These are phyloP conservation scores for Uncinocarpus reesii DNA, from an alignment of 2,329 filamentous ascomycete genomes.

Conservation along the genomic window DNA sequence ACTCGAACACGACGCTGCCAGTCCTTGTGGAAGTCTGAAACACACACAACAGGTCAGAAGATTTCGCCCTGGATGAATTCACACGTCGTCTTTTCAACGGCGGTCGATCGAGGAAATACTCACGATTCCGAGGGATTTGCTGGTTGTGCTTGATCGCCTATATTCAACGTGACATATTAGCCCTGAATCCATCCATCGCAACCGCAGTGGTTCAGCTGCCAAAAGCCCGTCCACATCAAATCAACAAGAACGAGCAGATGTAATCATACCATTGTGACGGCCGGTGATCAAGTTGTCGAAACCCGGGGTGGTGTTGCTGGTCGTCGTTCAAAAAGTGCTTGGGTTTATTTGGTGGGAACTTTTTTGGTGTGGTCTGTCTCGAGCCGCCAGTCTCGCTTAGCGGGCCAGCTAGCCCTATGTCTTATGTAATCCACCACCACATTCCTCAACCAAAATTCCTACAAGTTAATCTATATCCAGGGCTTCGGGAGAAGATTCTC, in stretches of 20 bases:
- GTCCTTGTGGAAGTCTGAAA: constrained; percentile 94
- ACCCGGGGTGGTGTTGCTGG: constrained; percentile 38
- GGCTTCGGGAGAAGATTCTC: background rate
- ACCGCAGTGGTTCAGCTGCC: background rate
- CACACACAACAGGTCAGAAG: constrained; percentile 22
- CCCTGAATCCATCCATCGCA: background rate
- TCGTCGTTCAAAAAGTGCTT: constrained; percentile 28
- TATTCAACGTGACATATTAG: constrained; percentile 20
- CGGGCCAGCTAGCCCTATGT: constrained; percentile 25
- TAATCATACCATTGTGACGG: constrained; percentile 43
- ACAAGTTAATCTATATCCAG: background rate
- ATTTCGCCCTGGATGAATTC: background rate
- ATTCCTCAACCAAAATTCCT: background rate
- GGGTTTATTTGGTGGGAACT: constrained; percentile 29
- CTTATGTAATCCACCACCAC: constrained; percentile 16
- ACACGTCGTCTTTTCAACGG: background rate
- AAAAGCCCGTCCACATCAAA: background rate
- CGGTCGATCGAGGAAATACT: constrained; percentile 30
- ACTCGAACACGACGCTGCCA: constrained; percentile 98
- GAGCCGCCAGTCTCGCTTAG: constrained; percentile 35
- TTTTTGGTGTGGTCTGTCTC: constrained; percentile 35
- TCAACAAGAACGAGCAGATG: background rate
- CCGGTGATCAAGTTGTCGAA: constrained; percentile 41
- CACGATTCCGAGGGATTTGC: constrained; percentile 93
- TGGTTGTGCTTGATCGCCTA: constrained; percentile 99